phyloP scores from a whole-genome alignment of 1,284 basidiomycete genomes.

The Ustilago nuda region DNA sequence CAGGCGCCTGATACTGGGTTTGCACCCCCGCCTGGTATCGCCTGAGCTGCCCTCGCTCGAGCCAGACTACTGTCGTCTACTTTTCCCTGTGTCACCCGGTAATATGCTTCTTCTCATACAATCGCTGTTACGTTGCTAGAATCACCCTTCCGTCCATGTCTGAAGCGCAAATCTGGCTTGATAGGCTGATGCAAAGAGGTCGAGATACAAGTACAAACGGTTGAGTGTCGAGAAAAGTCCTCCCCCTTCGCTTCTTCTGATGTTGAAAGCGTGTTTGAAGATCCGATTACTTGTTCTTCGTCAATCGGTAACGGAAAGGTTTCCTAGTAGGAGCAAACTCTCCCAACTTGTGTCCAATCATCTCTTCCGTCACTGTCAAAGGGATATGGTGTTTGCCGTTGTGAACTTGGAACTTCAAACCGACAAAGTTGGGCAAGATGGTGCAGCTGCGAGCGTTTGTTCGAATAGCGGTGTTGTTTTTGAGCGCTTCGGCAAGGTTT shows the following conservation, averaged over 20 bases:
- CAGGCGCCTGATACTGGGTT: conserved; percentile 28
- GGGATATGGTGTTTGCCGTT: conserved; percentile 92
- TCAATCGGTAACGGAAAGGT: conserved; percentile 70
- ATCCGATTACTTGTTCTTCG: conserved; percentile 58
- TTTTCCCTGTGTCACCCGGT: too few species aligned
- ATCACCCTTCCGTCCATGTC: neutral
- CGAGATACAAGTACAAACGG: conserved; percentile 46
- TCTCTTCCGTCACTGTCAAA: conserved; percentile 89
- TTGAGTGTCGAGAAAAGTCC: neutral
- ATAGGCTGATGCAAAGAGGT: conserved; percentile 6
- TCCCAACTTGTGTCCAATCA: conserved; percentile 98
- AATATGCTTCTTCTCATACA: neutral
- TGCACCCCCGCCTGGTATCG: conserved; percentile 31
- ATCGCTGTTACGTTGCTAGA: neutral
- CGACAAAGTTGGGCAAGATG: conserved; percentile 78
- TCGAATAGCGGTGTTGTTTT: conserved; percentile 85
- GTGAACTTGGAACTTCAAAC: conserved; percentile 86
- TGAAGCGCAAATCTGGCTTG: neutral
- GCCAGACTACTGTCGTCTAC: too few species aligned
- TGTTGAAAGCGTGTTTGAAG: neutral
- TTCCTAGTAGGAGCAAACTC: conserved; percentile 90
- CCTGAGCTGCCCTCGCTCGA: neutral
- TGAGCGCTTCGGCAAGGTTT: conserved; percentile 83
- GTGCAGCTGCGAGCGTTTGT: conserved; percentile 92
- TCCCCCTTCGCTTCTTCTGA: neutral